phyloP scores from a whole-genome alignment of 2,329 filamentous ascomycete species.

The Harringtonia lauricola region DNA sequence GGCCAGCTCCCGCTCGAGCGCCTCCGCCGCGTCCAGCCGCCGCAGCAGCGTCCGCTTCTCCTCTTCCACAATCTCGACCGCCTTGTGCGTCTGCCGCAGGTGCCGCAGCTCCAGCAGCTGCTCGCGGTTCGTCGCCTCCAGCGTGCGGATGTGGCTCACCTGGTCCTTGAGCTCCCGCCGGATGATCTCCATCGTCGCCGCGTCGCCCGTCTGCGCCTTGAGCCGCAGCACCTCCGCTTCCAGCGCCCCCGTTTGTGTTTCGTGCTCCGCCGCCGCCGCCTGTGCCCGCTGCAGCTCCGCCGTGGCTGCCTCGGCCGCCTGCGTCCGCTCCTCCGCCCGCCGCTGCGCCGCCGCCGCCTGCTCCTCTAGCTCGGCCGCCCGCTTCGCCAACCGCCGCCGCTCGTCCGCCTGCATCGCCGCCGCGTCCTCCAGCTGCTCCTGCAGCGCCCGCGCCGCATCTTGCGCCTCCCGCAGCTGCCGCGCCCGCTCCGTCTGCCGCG shows the following conservation, averaged over 20 bases:
- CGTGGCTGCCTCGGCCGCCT: constrained; percentile 40
- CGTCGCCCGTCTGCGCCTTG: constrained; percentile 78
- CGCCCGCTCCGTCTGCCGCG: constrained; percentile 55
- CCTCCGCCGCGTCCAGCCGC: constrained; percentile 63
- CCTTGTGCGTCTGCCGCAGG: constrained; percentile 69
- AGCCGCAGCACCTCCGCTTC: constrained; percentile 76
- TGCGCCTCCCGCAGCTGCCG: constrained; percentile 58
- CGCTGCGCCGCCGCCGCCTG: constrained; percentile 36
- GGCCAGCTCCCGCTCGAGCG: constrained; percentile 62
- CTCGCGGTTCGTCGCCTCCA: constrained; percentile 73
- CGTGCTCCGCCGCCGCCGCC: constrained; percentile 44
- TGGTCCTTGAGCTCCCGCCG: constrained; percentile 85
- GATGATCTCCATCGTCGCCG: constrained; percentile 74
- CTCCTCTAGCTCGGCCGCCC: constrained; percentile 41
- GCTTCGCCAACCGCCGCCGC: constrained; percentile 47
- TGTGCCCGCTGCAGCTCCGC: constrained; percentile 33
- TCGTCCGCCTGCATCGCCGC: constrained; percentile 55
- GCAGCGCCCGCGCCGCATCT: constrained; percentile 60
- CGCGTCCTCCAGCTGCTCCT: constrained; percentile 73
- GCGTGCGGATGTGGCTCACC: constrained; percentile 74
- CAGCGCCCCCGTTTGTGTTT: constrained; percentile 57
- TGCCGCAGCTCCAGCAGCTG: constrained; percentile 71
- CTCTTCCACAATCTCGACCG: constrained; percentile 89
- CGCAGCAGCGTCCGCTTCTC: constrained; percentile 79
- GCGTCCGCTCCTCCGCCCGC: constrained; percentile 40